phyloP scores from a whole-genome alignment of 2,329 filamentous ascomycete genomes.

The Aspergillus carbonarius region DNA sequence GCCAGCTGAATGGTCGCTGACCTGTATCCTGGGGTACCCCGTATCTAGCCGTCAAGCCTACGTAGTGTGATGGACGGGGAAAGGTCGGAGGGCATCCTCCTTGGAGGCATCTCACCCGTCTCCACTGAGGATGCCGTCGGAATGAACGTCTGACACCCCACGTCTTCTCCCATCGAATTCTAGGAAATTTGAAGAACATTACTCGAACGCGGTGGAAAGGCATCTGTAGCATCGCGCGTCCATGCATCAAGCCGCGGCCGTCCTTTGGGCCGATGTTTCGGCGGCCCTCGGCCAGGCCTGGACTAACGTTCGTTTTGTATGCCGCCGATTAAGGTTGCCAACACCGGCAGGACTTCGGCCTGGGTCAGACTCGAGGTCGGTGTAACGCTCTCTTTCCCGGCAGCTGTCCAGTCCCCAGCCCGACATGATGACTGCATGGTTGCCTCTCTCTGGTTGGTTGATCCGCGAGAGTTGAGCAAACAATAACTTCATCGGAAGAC shows the following conservation, averaged over 20 bases:
- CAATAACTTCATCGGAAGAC: neutral
- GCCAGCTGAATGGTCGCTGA: neutral
- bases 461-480: neutral
- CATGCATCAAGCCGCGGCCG: neutral
- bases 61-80: neutral
- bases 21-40: neutral
- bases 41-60: neutral
- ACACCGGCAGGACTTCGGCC: neutral
- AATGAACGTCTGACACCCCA: neutral
- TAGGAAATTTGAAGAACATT: neutral
- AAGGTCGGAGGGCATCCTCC: neutral
- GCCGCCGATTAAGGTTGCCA: neutral
- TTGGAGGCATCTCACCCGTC: neutral
- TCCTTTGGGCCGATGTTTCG: neutral
- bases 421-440: conserved; percentile 7
- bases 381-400: neutral
- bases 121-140: neutral
- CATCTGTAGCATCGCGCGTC: neutral
- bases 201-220: neutral
- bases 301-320: neutral
- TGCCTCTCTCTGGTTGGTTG: neutral
- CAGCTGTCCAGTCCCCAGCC: neutral
- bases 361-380: neutral
- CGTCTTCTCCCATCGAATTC: neutral
- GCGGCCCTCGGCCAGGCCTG: neutral